Evolutionary conservation across 345 rosid species (phyloP).

Genomic region (Boechera retrofracta): DNA sequence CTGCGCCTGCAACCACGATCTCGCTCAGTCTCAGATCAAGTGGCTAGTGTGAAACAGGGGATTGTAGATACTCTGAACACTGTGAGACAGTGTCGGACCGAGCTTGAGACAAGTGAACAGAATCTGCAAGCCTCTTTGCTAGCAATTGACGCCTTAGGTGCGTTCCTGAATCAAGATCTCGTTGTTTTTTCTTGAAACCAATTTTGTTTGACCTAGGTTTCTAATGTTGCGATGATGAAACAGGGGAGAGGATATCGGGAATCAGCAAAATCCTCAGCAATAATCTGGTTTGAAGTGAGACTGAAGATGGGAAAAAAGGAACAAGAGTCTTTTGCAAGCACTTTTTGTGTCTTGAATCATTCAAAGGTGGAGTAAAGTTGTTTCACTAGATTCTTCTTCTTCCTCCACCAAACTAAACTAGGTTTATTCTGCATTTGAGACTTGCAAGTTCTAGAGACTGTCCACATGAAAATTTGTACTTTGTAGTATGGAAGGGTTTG

Average conservation of each 20-base stretch:
- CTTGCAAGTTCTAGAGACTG: constrained; percentile 19
- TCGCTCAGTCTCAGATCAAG: constrained; percentile 37
- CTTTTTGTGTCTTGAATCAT: background rate
- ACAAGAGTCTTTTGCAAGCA: background rate
- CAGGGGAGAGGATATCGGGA: constrained; percentile 37
- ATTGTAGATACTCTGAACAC: constrained; percentile 30
- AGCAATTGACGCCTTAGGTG: constrained; percentile 32
- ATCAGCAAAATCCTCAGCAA: constrained; percentile 38
- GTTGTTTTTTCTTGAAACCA: background rate
- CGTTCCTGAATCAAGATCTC: constrained; percentile 13
- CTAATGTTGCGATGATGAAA: constrained; percentile 15
- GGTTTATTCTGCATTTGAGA: background rate
- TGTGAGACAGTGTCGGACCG: constrained; percentile 14
- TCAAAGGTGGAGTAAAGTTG: background rate
- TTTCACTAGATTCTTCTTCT: no score
- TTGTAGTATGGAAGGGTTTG: background rate
- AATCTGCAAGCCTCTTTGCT: constrained; percentile 29
- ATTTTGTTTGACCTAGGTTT: background rate
- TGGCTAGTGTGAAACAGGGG: constrained; percentile 25
- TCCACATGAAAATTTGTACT: background rate
- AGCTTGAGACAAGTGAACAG: constrained; percentile 35
- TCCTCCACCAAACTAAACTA: background rate
- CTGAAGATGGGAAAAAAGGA: background rate
- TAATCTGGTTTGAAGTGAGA: constrained; percentile 9
- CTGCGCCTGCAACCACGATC: constrained; percentile 1